Conservation (phyloP, 2,329 filamentous ascomycete genomes). For the Colletotrichum orbiculare region DNA sequence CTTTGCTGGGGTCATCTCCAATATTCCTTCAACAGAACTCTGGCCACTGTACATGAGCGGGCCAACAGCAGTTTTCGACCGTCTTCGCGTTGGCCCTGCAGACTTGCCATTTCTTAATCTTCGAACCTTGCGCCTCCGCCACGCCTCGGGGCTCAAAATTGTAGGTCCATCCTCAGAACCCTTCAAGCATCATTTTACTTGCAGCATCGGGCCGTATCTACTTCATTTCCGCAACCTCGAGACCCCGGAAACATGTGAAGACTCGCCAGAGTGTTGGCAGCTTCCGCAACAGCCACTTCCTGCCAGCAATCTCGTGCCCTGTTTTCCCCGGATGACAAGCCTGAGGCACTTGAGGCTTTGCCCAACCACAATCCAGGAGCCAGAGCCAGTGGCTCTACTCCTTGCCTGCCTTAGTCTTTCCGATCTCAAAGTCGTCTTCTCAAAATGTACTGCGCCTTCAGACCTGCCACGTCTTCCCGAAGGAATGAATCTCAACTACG, state of each 20-base stretch:
- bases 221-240: not conserved
- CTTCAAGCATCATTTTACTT: not conserved
- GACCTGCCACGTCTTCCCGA: not conserved
- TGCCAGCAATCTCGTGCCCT: no score
- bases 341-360: not conserved
- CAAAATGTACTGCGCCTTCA: not conserved
- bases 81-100: no score
- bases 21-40: no score
- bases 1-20: no score
- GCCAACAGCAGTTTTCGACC: no score
- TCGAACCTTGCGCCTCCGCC: slow-evolving; percentile 2
- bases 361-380: slow-evolving; percentile 1
- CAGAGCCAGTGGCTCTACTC: not conserved
- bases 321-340: not conserved
- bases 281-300: no score
- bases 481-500: not conserved
- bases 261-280: not conserved
- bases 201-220: not conserved
- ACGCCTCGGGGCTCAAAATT: not conserved
- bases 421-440: not conserved
- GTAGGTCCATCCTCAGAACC: no score
- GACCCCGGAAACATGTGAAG: not conserved
- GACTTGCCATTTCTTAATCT: not conserved
- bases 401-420: not conserved
- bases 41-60: no score